Base-by-base conservation (phyloP, 1,284 basidiomycete species). In the Apiotrichum gracile region DNA sequence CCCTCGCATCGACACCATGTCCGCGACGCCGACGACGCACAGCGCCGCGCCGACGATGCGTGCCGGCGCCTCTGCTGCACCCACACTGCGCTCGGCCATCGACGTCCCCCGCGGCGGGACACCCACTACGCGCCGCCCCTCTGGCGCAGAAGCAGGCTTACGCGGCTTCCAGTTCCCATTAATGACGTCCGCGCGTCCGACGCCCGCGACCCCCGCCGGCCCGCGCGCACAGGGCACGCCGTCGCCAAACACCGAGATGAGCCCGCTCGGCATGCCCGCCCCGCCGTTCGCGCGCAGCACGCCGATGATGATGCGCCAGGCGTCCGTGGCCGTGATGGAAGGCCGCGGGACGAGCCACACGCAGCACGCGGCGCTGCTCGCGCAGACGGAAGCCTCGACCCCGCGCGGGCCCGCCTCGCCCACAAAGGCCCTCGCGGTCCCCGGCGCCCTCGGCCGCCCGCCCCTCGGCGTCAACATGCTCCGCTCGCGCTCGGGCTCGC, bases 281-380 rank as follows among this genome's bases (percentile, higher is more conserved):
- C 49, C 57, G n/a, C 57, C 57, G 12, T 59, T 59, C 22, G 57
- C 57, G 3, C 21, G 48, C 54, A n/a, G n/a, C n/a, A 19, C 57
- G 67, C 41, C 67, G 68, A 47, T 37, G 21, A 72, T 73, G 69
- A 73, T 73, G 69, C 65, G 71, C 12, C 69, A 72, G 54, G 71
- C 72, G 5, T 68, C 65, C 3, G 70, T 70, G 13, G 69, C 74
- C 3, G 70, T 76, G 19, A 74, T 74, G 73, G 74, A 74, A 47
- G 69, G 70, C 6, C 57, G 67, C 26, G 62, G 62, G 57, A 5
- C 66, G 64, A 42, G 65, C 62, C 13, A 63, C 63, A 61, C 59
- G 22, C 61, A 60, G 40, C 66, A 66, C 14, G 48, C 59, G 25
- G 64, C 61, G 3, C 39, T 65, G 29, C 61, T 62, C 10, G 59